These are phyloP conservation scores for Thermomucor indicae-seudaticae DNA, from an alignment of 371 early-diverging fungal genomes.

Conservation along the genomic window DNA sequence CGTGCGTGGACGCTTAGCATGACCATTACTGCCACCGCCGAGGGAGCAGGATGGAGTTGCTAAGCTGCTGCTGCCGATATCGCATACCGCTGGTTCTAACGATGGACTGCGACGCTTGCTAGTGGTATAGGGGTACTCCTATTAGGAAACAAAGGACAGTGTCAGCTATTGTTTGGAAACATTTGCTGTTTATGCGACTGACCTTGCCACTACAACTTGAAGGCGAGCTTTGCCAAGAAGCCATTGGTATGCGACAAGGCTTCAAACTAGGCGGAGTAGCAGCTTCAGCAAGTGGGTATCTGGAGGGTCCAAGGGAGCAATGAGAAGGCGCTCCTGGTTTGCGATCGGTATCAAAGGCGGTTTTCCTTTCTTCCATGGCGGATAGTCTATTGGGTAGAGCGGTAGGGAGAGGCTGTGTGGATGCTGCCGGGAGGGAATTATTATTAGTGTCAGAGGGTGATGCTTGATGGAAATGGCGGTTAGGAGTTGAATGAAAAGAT, in stretches of 20 bases:
- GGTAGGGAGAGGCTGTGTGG: no score
- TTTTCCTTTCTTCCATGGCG: no score
- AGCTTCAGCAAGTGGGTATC: slow-evolving; percentile 13
- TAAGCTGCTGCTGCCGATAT: not conserved
- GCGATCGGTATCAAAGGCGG: no score
- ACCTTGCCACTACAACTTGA: not conserved
- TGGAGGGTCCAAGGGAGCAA: no score
- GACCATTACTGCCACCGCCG: not conserved
- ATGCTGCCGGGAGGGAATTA: no score
- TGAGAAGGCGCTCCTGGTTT: no score
- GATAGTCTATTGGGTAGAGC: no score
- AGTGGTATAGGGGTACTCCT: not conserved
- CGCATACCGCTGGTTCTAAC: not conserved
- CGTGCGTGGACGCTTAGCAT: slow-evolving; percentile 4
- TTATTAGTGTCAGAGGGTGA: no score
- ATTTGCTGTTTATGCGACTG: not conserved
- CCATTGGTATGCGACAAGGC: slow-evolving; percentile 4
- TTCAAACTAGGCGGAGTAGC: slow-evolving; percentile 17
- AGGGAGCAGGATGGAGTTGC: not conserved
- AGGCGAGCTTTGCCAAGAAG: not conserved
- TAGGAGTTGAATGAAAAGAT: no score
- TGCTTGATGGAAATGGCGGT: no score
- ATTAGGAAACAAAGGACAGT: not conserved
- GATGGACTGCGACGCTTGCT: slow-evolving; percentile 7
- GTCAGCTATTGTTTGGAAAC: not conserved